Base-by-base conservation (phyloP, 176 grass and related monocot species). In the Oryza brachyantha region DNA sequence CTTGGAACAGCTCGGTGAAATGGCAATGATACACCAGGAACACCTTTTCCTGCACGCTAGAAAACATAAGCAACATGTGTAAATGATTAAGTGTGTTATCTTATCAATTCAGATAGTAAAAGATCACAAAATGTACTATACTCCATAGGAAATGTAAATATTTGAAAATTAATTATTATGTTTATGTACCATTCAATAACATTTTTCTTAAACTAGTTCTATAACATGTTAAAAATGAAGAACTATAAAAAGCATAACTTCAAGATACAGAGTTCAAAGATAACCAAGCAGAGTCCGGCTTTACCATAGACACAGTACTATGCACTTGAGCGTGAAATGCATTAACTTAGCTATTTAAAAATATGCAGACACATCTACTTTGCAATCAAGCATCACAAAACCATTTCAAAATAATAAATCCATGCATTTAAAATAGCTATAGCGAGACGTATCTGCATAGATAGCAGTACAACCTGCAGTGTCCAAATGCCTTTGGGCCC, bases 401-500 rank as follows among this genome's bases (percentile, higher is more conserved):
- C 55, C 39, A 60, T 42, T 22, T 60, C 14, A 76, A 66, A 52
- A 76, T 27, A 81, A 72, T 35, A 45, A 19, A 72, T 78, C 57
- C 61, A 75, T 9, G 22, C 13, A 55, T 21, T 13, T 32, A 84
- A 65, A 25, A 10, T 60, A 22, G 25, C 13, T 35, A 36, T 43
- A 36, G 10, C 36, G 17, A 72, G 3, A 6, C 14, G 17, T 67
- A 78, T 24, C 21, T 69, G 63, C 34, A 64, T 8, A 38, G 61
- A 72, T 22, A 85, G 5, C n/a, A 72, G 57, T 10, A 64, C 29
- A 74, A 97, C 95, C 95, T 97, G 95, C 87, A 97, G 81, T 82
- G 95, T 97, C 95, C 95, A 97, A 45, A 97, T 89, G 80, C 91
- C 95, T 77, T 90, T 94, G 35, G 95, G 95, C 16, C 95, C 95